Evolutionary conservation across 129 eudicot genomes (phyloP), one percentile per base, ranked within the genome.

Genomic region (Dittrichia graveolens): DNA sequence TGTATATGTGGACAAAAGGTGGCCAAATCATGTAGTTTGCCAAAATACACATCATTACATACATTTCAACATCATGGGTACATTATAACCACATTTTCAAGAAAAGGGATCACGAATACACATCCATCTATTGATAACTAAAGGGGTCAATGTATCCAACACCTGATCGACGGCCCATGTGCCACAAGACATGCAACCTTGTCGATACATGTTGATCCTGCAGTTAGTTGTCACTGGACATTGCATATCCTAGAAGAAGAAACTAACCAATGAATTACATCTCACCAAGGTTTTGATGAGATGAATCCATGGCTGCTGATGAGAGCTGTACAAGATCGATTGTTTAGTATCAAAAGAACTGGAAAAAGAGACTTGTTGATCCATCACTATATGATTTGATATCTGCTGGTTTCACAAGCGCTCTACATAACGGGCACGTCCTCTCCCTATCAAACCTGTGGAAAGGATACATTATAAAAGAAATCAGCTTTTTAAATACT

Each of bases 341-440:
- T 71, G 48, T 64, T 66, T 11, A 10, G 61, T 56, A 60, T 72
- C 74, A 81, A 56, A 80, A 81, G 54, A 84, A 84, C 83, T 84
- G 88, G 67, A 80, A 84, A 16, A 78, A 70, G 14, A 84, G 81
- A 81, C 85, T 81, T 24, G 88, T 84, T 40, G 88, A 81, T 53
- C 88, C 88, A 70, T 84, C 85, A 0, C 83, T 83, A 47, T 66
- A 84, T n/a, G 85, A 84, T 52, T 78, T 81, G 13, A 84, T 78
- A 54, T 81, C 81, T 37, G 89, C 78, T 72, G 85, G 81, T 54
- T 76, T 81, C 53, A 81, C 83, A 62, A 84, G 78, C 2, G 88
- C 85, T 78, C 83, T 81, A 75, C 88, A 81, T 58, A 80, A 59
- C 4, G 88, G 88, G 67, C 89, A 84, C 48, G 89, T 81, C 76